Evolutionary conservation across 352 stramenopile species (phyloP).

Genomic region (Phytophthora ohioensis): DNA sequence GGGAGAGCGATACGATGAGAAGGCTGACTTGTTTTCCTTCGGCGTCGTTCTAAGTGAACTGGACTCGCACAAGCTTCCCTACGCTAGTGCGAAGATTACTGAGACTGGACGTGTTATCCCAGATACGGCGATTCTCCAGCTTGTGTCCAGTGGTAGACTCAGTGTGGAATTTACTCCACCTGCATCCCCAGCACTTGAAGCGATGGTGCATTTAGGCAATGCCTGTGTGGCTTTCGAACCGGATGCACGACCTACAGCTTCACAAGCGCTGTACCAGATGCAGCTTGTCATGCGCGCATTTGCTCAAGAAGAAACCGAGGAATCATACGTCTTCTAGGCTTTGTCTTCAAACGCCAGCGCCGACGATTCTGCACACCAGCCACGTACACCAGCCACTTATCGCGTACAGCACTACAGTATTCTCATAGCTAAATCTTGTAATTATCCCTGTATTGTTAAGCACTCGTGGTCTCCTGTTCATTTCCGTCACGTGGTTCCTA

Average conservation of each 20-base stretch:
- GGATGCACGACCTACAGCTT: conserved; percentile 56
- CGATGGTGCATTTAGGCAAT: conserved; percentile 45
- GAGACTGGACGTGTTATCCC: conserved; percentile 41
- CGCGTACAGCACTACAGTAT: conserved; percentile 14
- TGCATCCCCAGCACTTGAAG: conserved; percentile 34
- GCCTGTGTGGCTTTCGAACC: conserved; percentile 64
- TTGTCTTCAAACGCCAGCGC: neutral
- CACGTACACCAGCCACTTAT: conserved; percentile 6
- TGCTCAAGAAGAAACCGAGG: conserved; percentile 43
- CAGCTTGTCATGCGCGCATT: conserved; percentile 50
- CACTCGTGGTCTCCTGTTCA: neutral
- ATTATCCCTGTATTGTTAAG: conserved; percentile 30
- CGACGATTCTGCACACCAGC: neutral
- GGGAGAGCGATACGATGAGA: conserved; percentile 45
- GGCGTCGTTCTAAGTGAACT: conserved; percentile 44
- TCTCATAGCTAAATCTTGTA: conserved; percentile 35
- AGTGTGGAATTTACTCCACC: conserved; percentile 40
- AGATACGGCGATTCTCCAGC: conserved; percentile 43
- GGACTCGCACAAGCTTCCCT: conserved; percentile 44
- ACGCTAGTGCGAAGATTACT: conserved; percentile 40
- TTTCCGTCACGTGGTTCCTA: neutral
- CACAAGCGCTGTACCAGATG: conserved; percentile 64
- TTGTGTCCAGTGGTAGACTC: conserved; percentile 39
- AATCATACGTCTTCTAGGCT: conserved; percentile 35
- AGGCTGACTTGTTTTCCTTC: conserved; percentile 46